Evolutionary conservation across 768 basidiomycete genomes (phyloP).

Genomic region (Amanita subjunquillea): DNA sequence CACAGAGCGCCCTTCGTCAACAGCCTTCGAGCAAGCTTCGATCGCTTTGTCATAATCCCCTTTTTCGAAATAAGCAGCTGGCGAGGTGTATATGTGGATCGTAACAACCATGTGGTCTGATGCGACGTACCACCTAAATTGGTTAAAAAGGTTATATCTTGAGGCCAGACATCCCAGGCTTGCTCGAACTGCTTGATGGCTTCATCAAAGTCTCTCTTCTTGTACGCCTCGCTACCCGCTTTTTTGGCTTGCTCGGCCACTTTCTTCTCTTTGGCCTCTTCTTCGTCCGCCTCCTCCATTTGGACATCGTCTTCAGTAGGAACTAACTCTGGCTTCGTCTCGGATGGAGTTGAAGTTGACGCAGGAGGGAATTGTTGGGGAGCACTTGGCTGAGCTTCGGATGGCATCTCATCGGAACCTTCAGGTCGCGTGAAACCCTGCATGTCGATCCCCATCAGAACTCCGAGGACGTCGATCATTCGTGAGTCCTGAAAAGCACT

Average conservation of each 20-base stretch:
- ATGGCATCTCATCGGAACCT: conserved; percentile 72
- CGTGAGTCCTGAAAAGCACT: conserved; percentile 72
- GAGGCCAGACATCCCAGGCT: conserved; percentile 90
- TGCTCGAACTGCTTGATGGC: conserved; percentile 70
- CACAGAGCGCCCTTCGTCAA: conserved; percentile 84
- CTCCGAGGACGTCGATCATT: conserved; percentile 91
- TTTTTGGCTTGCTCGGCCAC: conserved; percentile 75
- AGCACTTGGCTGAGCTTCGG: conserved; percentile 32
- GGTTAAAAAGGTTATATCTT: conserved; percentile 89
- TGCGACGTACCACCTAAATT: conserved; percentile 65
- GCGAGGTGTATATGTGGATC: not conserved
- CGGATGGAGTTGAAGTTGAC: conserved; percentile 35
- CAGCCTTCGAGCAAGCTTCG: conserved; percentile 90
- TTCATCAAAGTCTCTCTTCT: conserved; percentile 70
- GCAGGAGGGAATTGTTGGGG: conserved; percentile 30
- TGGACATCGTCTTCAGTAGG: conserved; percentile 48
- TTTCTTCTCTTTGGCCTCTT: conserved; percentile 65
- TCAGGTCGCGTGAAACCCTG: conserved; percentile 78
- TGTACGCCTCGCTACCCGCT: conserved; percentile 73
- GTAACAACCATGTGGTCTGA: not conserved
- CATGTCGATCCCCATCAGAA: conserved; percentile 88
- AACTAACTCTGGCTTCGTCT: conserved; percentile 24
- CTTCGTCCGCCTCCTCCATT: conserved; percentile 58
- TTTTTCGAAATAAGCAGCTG: conserved; percentile 91
- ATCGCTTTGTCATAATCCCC: conserved; percentile 88